A percentile compares a stretch with the other conserved stretches of the same genome.
These are phyloP conservation scores for Vicia sativa DNA, from an alignment of 306 rosid genomes.

Conservation along the genomic window DNA sequence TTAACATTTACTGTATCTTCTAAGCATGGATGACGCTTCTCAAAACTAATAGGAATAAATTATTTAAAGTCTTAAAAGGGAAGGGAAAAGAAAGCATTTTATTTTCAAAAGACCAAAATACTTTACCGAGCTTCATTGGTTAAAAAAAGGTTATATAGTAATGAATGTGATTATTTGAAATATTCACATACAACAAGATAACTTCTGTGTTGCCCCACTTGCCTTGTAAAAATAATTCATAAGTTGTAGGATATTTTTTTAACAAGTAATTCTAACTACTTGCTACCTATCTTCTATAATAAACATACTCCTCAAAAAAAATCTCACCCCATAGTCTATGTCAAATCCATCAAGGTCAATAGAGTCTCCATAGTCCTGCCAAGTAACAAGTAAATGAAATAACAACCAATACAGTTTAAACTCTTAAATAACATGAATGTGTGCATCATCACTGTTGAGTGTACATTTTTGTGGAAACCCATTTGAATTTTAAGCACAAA, in stretches of 20 bases:
- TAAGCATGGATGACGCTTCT: slow-evolving; percentile 22
- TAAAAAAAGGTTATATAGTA: slow-evolving; percentile 6
- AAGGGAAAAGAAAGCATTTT: not conserved
- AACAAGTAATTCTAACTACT: not conserved
- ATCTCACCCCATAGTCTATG: slow-evolving; percentile 90
- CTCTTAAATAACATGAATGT: not conserved
- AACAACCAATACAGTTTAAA: slow-evolving; percentile 2
- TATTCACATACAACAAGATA: slow-evolving; percentile 8
- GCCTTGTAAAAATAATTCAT: not conserved
- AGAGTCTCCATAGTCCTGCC: slow-evolving; percentile 80
- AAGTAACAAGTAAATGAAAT: slow-evolving; percentile 36
- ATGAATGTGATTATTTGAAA: slow-evolving; percentile 22
- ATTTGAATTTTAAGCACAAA: slow-evolving; percentile 4
- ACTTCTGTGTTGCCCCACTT: not conserved
- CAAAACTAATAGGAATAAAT: slow-evolving; percentile 17
- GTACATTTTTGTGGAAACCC: slow-evolving; percentile 18
- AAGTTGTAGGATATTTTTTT: not conserved
- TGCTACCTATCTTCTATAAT: not conserved
- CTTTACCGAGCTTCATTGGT: not conserved
- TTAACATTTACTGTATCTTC: slow-evolving; percentile 12
- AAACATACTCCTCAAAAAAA: slow-evolving; percentile 1
- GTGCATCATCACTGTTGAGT: slow-evolving; percentile 2
- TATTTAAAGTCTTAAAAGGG: not conserved
- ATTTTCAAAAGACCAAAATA: slow-evolving; percentile 12
- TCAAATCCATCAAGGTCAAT: slow-evolving; percentile 82